These are phyloP conservation scores for Heritiera littoralis DNA, from an alignment of 345 rosid species.

Conservation along the genomic window DNA sequence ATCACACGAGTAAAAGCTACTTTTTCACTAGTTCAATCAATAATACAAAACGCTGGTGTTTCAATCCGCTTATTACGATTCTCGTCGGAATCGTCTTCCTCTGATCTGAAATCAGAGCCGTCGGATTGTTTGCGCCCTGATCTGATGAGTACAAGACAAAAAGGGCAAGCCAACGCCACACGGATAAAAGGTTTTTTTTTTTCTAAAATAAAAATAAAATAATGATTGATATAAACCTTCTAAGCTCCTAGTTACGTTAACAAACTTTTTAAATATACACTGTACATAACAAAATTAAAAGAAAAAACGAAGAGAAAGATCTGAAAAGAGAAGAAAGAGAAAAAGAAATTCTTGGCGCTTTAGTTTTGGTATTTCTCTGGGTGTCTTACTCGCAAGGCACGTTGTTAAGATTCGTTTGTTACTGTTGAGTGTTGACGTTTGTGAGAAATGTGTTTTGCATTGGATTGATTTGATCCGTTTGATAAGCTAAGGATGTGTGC, in stretches of 20 bases:
- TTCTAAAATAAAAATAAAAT: not conserved
- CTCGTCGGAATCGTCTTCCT: not conserved
- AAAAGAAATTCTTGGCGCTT: not conserved
- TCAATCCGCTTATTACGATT: not conserved
- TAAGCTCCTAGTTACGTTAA: constrained; percentile 15
- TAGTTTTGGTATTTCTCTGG: not conserved
- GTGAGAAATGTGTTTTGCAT: not conserved
- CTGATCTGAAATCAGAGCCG: constrained; percentile 29
- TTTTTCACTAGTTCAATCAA: not conserved
- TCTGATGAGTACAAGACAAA: constrained; percentile 24
- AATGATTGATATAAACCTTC: constrained; percentile 5
- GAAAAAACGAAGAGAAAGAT: not conserved
- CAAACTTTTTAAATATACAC: not conserved
- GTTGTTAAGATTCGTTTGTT: not conserved
- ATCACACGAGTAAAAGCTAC: too few relatives aligned
- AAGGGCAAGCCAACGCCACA: constrained; percentile 28
- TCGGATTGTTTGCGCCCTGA: not conserved
- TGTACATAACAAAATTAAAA: not conserved
- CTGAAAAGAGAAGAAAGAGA: not conserved
- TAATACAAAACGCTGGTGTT: not conserved
- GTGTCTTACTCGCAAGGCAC: constrained; percentile 7
- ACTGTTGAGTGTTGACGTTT: not conserved
- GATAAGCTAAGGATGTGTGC: not conserved
- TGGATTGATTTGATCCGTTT: constrained; percentile 3
- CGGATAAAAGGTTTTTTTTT: not conserved